phyloP scores from a whole-genome alignment of 2,329 filamentous ascomycete genomes.

The Aspergillus ruber region DNA sequence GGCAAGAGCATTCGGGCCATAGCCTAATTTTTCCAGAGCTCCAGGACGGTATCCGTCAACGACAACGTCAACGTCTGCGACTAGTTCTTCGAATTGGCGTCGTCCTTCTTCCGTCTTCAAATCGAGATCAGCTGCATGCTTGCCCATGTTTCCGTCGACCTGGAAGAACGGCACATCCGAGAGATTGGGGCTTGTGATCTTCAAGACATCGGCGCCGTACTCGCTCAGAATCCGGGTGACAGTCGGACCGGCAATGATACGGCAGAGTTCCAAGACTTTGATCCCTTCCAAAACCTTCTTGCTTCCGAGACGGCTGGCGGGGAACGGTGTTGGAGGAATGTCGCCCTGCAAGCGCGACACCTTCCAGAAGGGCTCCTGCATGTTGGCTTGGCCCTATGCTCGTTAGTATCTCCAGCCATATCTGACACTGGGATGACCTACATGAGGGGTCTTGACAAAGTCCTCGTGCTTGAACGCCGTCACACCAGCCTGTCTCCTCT shows the following conservation, averaged over 20 bases:
- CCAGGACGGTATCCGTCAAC: slow-evolving; percentile 66
- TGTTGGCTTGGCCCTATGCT: slow-evolving; percentile 26
- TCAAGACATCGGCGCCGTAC: slow-evolving; percentile 67
- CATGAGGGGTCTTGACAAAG: slow-evolving; percentile 53
- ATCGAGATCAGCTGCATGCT: slow-evolving; percentile 60
- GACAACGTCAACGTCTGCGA: slow-evolving; percentile 59
- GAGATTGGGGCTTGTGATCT: slow-evolving; percentile 61
- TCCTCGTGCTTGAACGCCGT: slow-evolving; percentile 54
- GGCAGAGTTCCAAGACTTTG: slow-evolving; percentile 67
- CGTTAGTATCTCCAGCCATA: background rate
- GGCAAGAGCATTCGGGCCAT: slow-evolving; percentile 51
- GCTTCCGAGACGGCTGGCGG: slow-evolving; percentile 24
- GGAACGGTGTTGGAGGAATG: slow-evolving; percentile 21
- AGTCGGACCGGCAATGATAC: slow-evolving; percentile 69
- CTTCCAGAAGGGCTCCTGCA: slow-evolving; percentile 31
- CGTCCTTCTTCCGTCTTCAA: slow-evolving; percentile 53
- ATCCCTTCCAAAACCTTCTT: slow-evolving; percentile 48
- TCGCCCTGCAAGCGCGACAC: slow-evolving; percentile 24
- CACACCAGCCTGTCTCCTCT: slow-evolving; percentile 54
- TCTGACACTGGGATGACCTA: slow-evolving; percentile 19
- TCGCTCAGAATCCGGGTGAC: slow-evolving; percentile 66
- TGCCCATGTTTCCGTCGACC: slow-evolving; percentile 66
- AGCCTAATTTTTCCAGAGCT: slow-evolving; percentile 58
- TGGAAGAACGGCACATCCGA: slow-evolving; percentile 69
- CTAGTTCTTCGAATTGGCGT: slow-evolving; percentile 52